These are phyloP conservation scores for Monoraphidium neglectum DNA, from an alignment of 139 green algal genomes.

Conservation along the genomic window DNA sequence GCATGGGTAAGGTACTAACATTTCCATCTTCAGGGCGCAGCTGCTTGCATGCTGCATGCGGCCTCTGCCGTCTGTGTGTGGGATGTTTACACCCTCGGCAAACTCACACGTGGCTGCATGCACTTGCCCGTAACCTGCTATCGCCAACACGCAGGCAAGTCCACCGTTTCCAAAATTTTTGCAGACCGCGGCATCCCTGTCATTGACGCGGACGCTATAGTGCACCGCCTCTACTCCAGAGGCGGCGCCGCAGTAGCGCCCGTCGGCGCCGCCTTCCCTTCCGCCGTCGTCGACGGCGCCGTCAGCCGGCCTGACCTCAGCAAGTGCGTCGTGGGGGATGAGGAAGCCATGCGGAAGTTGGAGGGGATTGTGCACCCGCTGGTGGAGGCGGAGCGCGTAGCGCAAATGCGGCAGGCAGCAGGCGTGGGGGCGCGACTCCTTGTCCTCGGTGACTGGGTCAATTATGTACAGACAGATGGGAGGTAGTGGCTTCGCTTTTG, in stretches of 20 bases:
- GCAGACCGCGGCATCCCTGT: conserved; percentile 52
- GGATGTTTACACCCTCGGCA: too few species aligned
- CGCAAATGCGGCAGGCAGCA: conserved; percentile 41
- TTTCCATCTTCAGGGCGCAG: too few species aligned
- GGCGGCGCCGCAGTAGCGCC: conserved; percentile 61
- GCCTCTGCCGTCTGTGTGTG: too few species aligned
- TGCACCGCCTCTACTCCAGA: conserved; percentile 67
- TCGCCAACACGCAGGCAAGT: conserved; percentile 42
- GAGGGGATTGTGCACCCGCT: conserved; percentile 85
- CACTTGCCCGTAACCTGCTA: too few species aligned
- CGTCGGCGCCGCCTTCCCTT: conserved; percentile 53
- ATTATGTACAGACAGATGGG: too few species aligned
- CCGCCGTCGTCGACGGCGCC: conserved; percentile 38
- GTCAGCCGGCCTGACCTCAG: conserved; percentile 37
- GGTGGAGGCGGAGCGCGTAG: conserved; percentile 51
- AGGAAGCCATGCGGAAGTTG: conserved; percentile 61
- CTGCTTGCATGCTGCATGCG: too few species aligned
- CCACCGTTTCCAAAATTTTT: conserved; percentile 63
- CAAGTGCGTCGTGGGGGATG: conserved; percentile 42
- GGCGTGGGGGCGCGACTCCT: neutral
- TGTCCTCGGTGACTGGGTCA: too few species aligned
- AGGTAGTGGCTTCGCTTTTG: too few species aligned
- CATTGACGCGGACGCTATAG: conserved; percentile 54
- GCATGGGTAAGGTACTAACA: conserved; percentile 52
- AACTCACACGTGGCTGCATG: too few species aligned